These are phyloP conservation scores for Didymosphaeria variabile DNA, from an alignment of 2,329 filamentous ascomycete genomes.

Conservation along the genomic window DNA sequence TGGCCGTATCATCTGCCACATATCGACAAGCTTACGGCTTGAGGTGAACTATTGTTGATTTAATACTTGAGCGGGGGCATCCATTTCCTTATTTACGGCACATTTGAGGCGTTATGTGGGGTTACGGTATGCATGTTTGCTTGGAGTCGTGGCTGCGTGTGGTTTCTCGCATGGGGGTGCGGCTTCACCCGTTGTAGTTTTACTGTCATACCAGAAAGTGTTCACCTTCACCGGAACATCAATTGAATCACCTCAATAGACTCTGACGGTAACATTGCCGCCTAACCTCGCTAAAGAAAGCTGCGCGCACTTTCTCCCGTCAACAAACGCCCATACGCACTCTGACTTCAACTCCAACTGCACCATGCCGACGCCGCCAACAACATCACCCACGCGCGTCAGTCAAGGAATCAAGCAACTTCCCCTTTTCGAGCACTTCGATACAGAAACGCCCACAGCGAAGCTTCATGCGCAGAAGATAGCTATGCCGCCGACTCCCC, in stretches of 20 bases:
- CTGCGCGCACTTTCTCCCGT: not conserved
- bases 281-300: not conserved
- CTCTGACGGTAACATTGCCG: not conserved
- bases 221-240: not conserved
- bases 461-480: not conserved
- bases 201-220: not conserved
- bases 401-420: no score
- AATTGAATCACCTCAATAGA: not conserved
- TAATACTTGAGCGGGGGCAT: not conserved
- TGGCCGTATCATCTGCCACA: constrained; percentile 13
- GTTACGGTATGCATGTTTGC: not conserved
- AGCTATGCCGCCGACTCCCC: not conserved
- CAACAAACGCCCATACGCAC: not conserved
- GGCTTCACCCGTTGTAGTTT: not conserved
- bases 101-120: not conserved
- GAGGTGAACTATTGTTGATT: not conserved
- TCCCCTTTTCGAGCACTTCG: not conserved
- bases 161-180: not conserved
- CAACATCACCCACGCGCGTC: not conserved
- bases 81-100: not conserved
- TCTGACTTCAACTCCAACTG: not conserved
- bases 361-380: not conserved
- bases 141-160: not conserved
- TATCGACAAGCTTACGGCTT: not conserved
- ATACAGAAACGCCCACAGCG: not conserved